Base-by-base conservation (phyloP, 805 yeast genomes). In the Kodamaea kaohsiungensis region DNA sequence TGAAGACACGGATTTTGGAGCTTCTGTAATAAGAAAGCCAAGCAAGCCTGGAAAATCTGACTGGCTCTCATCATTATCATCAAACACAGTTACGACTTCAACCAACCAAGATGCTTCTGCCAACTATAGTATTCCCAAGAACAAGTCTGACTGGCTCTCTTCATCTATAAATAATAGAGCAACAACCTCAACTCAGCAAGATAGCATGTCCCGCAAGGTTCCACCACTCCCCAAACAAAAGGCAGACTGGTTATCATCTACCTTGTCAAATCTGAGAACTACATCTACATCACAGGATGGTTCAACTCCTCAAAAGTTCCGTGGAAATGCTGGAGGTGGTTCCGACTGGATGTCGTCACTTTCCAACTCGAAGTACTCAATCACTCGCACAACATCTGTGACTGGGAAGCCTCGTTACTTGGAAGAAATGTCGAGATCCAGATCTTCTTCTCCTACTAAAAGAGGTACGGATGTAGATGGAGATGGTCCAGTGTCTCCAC, bases 301-400 rank as follows among this genome's bases (percentile, higher is more conserved):
- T 12, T 18, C 53, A 13, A 19, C 53, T 3, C 43, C 50, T 5
- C 53, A 38, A 17, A 38, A 25, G 3, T n/a, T 16, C 6, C 13
- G 43, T 4, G 19, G 17, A 4, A 30, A 46, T 7, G 39, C 38
- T 7, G 25, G 45, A 16, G 45, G 45, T 17, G 13, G 43, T 27
- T 47, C 50, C 22, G 61, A 58, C 43, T 58, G 61, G 61, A 55
- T 58, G 54, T 51, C 59, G 3, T 58, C 61, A 3, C 49, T 58
- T 2, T 49, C 56, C 4, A 52, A 57, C 35, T 57, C 60, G 9
- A 57, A 57, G 40, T 46, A 27, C 46, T n/a, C 38, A 27, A 42
- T 49, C 54, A 9, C 48, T 38, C 15, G 48, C 43, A 0, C 50
- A 8, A 15, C 35, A 6, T 19, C 45, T 7, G 45, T 40, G 25